A percentile compares a stretch with the other conserved stretches of the same genome.
Conservation (phyloP, 768 basidiomycete species). For the Candolleomyces efflorescens region DNA sequence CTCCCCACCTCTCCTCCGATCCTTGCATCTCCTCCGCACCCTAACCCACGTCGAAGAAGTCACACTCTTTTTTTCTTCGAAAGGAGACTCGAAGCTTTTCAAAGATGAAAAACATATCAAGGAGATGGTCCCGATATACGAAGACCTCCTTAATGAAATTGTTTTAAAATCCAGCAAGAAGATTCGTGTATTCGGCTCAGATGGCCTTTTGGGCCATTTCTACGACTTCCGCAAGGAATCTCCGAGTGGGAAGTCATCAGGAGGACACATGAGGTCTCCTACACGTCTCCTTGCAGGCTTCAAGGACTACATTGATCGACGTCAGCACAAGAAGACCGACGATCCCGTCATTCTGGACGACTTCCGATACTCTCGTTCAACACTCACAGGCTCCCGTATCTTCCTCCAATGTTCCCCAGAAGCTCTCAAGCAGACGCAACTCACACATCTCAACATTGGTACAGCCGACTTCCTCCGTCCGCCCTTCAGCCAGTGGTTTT, state of each 20-base stretch:
- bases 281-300: not conserved
- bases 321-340: not conserved
- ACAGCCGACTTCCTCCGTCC: constrained; percentile 3
- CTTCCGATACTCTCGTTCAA: not conserved
- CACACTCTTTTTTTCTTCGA: not conserved
- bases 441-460: not conserved
- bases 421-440: not conserved
- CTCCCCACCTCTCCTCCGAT: not conserved
- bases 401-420: not conserved
- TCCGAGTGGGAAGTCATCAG: not conserved
- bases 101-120: not conserved
- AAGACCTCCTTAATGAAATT: constrained; percentile 1
- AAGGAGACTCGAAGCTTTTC: not conserved
- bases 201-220: not conserved
- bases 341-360: not conserved
- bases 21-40: not conserved
- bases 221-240: not conserved
- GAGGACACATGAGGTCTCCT: not conserved
- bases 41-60: not conserved
- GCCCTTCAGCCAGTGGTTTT: not conserved
- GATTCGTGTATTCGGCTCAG: not conserved
- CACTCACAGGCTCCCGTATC: not conserved
- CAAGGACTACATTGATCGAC: not conserved
- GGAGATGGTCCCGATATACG: not conserved
- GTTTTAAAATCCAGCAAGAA: not conserved